Base-by-base conservation (phyloP, 2,329 filamentous ascomycete genomes). In the Fusarium secorum region DNA sequence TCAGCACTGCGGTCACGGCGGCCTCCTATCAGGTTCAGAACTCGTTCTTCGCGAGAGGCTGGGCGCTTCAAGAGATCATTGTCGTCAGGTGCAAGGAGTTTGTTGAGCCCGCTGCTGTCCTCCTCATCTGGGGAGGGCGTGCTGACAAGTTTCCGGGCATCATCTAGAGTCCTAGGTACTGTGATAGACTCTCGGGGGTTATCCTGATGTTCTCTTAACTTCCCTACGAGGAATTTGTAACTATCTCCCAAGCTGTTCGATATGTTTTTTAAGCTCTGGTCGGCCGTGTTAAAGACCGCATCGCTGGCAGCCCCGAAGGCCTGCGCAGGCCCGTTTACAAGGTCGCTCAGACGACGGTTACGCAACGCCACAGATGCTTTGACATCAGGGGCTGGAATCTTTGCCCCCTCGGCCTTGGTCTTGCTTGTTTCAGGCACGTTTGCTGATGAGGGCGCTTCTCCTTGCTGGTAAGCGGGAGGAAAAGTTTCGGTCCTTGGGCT, bases 231-330 rank as follows among this genome's bases (percentile, higher is more conserved):
- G 78, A 98, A 97, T 66, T 94, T 96, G 82, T 98, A 97, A 78
- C 94, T 98, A 76, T 93, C 94, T 65, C 95, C 95, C 7, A 98
- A 84, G 51, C 94, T 97, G 76, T 88, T 95, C 68, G 95, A 93
- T 72, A 99, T 97, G 38, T 91, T 97, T 78, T 98, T 97, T 70
- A 98, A 85, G 3, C 95, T 89, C 78, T 97, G 94, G 77, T 99
- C 96, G 15, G 96, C 96, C 1, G 94, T 95, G 73, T 88, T 94
- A 65, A 97, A 88, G 30, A 97, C 90, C 4, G 93, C 92, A 78
- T 97, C 95, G 66, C 93, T 93, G 45, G 94, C 93, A 35, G 90
- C 92, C 66, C 92, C 92, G 59, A 98, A 87, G 6, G 93, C 92
- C 76, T 92, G 93, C 1, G 93, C 90, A 42, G 95, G 93, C 2